Base-by-base conservation (phyloP, 805 yeast genomes). In the Torulaspora delbrueckii region DNA sequence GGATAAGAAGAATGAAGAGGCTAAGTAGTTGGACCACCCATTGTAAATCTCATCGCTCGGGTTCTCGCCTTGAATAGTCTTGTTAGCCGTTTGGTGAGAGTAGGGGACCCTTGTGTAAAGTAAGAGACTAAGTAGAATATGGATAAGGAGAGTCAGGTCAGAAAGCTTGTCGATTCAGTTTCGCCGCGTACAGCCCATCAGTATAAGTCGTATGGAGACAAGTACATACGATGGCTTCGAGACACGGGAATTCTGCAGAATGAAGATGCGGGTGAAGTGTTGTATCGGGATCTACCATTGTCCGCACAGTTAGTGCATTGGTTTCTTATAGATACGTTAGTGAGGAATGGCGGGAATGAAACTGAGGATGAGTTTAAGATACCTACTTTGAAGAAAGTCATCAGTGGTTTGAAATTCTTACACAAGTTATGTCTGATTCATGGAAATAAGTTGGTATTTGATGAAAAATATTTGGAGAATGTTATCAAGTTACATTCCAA, bases 221-320 rank as follows among this genome's bases (percentile, higher is more conserved):
- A 55, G 32, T 63, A 57, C 48, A 54, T 59, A 9, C 49, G 55
- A 27, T 63, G 67, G 67, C 56, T 58, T 33, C 43, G 46, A 14
- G 47, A 42, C 12, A 49, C 46, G n/a, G 43, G 50, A 4, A 31
- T 57, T 5, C 27, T 55, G 22, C 26, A 37, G 10, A 38, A 24
- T 14, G 46, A 45, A 6, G 40, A 33, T 27, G 39, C 25, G 25
- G 16, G 37, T 3, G 42, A 39, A 27, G 14, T 45, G 16, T 41
- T 50, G 13, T 60, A 58, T 40, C 42, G 40, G 13, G 51, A 50
- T 26, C 27, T 62, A 25, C 61, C 62, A 1, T 30, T 62, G 5
- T 51, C 59, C n/a, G 50, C 59, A 1, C 50, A 43, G 5, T 38
- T 60, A 13, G 54, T 59, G 9, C 67, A 62, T 38, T 54, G 62